Base-by-base conservation (phyloP, 2,329 filamentous ascomycete species). In the Beauveria medogensis region DNA sequence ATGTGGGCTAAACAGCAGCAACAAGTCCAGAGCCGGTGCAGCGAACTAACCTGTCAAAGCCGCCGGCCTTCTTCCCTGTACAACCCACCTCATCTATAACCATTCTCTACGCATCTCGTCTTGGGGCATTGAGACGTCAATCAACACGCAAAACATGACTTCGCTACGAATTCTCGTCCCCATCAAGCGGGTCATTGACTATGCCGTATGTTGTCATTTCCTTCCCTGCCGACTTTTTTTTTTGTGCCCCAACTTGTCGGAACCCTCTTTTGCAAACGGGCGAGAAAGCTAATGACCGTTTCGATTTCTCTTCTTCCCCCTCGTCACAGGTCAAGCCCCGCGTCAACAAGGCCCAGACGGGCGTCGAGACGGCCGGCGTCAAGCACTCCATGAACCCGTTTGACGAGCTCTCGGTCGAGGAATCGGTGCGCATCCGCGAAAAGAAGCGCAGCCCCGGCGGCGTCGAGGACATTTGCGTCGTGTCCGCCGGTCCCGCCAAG, bases 381-480 rank as follows among this genome's bases (percentile, higher is more conserved):
- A 97, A 97, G 78, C 93, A 97, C 83, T 92, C 88, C 73, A 93
- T 99, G 85, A 99, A 97, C 82, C 94, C 94, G 22, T 99, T 99
- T 78, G 94, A 99, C 81, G 94, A 99, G 76, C 90, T 99, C 71
- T 95, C 92, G 48, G 87, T 99, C 75, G 94, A 99, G 78, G 94
- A 97, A 80, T 91, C 92, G 56, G 90, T 97, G 56, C 91, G 91
- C 46, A 89, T 99, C 72, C 92, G 94, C 75, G 93, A 97, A 75
- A 89, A 90, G 80, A 89, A 90, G 75, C 75, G 77, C 60, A 85
- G 85, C 20, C 82, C 86, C 20, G 80, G 83, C 65, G 87, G 88
- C 69, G 92, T 99, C 64, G 88, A 92, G 67, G 92, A 97, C 74
- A 97, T 99, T 71, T 87, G 94, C 73, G 89, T 91, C 68, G 86